Percentiles rank a stretch among this genome's conserved stretches.
Conservation (phyloP, 495 filamentous ascomycete species). For the Lepraria neglecta region DNA sequence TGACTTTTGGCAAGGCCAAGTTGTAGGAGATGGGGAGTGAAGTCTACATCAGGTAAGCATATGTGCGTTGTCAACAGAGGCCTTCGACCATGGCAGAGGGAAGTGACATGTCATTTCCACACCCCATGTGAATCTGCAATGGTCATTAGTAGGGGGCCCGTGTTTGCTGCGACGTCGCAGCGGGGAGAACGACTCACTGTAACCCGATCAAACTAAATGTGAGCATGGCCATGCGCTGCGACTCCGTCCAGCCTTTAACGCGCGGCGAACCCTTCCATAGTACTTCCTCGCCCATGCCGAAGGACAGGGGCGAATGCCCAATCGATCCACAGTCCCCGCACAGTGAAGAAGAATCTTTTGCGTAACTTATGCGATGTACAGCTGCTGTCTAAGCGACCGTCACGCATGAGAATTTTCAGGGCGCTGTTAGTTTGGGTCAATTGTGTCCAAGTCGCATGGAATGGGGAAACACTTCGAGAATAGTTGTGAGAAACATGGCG, state of each 20-base stretch:
- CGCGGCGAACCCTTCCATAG: no score
- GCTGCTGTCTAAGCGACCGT: no score
- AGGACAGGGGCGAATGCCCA: no score
- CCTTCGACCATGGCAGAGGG: constrained; percentile 2
- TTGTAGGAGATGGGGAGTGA: constrained; percentile 86
- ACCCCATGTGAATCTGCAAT: constrained; percentile 73
- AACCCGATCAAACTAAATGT: constrained; percentile 75
- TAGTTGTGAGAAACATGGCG: no score
- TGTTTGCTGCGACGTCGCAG: background rate
- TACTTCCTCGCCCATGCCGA: no score
- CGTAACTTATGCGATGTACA: no score
- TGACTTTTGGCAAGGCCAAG: constrained; percentile 88
- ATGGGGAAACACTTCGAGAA: no score
- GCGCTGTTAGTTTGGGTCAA: no score
- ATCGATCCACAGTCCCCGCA: no score
- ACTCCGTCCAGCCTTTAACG: constrained; percentile 73
- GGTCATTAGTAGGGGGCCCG: background rate
- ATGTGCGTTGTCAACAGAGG: constrained; percentile 10
- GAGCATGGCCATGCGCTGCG: constrained; percentile 78
- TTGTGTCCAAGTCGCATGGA: no score
- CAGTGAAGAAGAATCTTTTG: no score
- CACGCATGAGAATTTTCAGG: no score
- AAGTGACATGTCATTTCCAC: constrained; percentile 79
- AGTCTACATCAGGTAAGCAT: constrained; percentile 50
- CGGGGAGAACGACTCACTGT: constrained; percentile 49